Conservation (phyloP, 208 protist species). For the Acanthamoeba sp. region DNA sequence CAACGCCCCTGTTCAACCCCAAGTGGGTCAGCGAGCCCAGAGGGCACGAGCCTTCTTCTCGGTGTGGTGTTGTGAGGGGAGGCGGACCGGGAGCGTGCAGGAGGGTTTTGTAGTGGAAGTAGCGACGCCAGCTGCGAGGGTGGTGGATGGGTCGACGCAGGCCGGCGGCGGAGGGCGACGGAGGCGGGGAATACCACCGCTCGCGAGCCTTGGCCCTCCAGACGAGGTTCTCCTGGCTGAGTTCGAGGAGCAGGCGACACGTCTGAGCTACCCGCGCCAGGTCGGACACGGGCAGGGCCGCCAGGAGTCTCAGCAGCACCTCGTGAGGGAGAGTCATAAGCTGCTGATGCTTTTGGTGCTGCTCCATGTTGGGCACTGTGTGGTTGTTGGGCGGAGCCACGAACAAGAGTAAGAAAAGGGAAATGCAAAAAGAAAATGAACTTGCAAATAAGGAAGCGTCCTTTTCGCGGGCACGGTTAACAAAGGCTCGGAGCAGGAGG, state of each 20-base stretch:
- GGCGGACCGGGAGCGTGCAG: neutral
- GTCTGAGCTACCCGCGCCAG: neutral
- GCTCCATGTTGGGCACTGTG: neutral
- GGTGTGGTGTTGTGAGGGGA: neutral
- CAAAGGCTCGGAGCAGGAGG: no score
- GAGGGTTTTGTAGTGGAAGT: constrained; percentile 54
- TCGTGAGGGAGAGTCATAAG: constrained; percentile 21
- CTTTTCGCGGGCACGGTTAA: no score
- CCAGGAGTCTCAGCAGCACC: constrained; percentile 26
- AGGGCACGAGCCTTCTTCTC: neutral
- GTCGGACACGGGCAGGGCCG: constrained; percentile 4
- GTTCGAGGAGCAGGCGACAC: constrained; percentile 3
- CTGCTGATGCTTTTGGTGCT: neutral
- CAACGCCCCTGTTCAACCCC: constrained; percentile 1
- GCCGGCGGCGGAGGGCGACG: neutral
- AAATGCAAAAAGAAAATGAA: no score
- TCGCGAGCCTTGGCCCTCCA: neutral
- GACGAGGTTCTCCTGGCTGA: constrained; percentile 39
- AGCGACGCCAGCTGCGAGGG: constrained; percentile 4
- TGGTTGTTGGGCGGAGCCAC: no score
- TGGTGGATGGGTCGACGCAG: neutral
- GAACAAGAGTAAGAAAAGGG: no score
- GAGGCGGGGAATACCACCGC: neutral
- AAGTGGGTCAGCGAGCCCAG: no score
- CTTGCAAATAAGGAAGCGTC: no score